These are phyloP conservation scores for Crassisporium funariophilum DNA, from an alignment of 768 basidiomycete species.

Conservation along the genomic window DNA sequence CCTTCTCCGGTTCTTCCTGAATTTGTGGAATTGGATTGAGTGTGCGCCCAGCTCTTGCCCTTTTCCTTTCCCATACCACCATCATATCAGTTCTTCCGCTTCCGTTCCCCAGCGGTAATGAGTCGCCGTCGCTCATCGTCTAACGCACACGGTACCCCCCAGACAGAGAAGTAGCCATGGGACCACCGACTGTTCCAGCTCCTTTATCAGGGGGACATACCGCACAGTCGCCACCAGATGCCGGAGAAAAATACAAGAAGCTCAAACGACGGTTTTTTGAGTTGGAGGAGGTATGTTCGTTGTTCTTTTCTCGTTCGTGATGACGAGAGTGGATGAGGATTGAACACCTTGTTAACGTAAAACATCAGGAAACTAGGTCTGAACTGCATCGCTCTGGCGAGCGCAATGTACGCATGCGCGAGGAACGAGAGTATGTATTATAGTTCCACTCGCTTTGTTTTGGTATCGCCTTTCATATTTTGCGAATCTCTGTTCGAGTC, in stretches of 20 bases:
- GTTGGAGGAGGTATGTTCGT: constrained; percentile 64
- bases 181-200: constrained; percentile 43
- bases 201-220: constrained; percentile 31
- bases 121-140: constrained; percentile 26
- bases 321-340: constrained; percentile 25
- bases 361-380: constrained; percentile 58
- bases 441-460: constrained; percentile 7
- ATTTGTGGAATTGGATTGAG: constrained; percentile 34
- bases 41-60: constrained; percentile 24
- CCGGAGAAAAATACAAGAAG: constrained; percentile 61
- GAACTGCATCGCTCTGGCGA: constrained; percentile 64
- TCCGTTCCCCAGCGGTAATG: constrained; percentile 15
- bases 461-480: constrained; percentile 1
- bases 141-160: constrained; percentile 32
- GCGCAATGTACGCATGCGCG: constrained; percentile 60
- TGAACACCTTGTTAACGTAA: constrained; percentile 39
- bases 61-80: constrained; percentile 32
- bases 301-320: constrained; percentile 27
- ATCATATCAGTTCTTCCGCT: constrained; percentile 18
- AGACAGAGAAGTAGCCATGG: constrained; percentile 56
- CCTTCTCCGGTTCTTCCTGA: constrained; percentile 32
- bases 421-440: constrained; percentile 61
- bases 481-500: not conserved
- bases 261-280: constrained; percentile 69
- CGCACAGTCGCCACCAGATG: constrained; percentile 44